These are phyloP conservation scores for Metroxylon sagu DNA, from an alignment of 176 grass and related monocot species.

Conservation along the genomic window DNA sequence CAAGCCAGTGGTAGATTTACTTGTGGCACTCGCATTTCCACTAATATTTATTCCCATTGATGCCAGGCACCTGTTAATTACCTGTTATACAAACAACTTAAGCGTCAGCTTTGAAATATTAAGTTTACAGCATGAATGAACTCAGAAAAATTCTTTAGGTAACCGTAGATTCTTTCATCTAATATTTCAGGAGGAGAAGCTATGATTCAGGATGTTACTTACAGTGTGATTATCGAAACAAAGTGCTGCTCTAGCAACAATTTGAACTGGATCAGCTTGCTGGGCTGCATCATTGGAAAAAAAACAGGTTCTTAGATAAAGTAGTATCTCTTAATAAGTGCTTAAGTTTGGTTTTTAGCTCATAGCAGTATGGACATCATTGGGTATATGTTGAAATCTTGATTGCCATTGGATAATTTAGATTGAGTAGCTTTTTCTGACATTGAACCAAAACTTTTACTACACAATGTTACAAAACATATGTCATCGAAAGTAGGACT, in stretches of 20 bases:
- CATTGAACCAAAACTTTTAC: no score
- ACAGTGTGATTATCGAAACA: slow-evolving; percentile 54
- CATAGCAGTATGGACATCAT: no score
- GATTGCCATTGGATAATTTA: no score
- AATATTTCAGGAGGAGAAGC: background rate
- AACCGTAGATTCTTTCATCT: background rate
- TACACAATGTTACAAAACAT: no score
- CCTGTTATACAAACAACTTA: slow-evolving; percentile 35
- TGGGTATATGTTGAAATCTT: no score
- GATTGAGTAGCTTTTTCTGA: no score
- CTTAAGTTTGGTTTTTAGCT: no score
- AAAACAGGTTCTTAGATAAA: background rate
- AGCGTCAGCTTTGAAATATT: background rate
- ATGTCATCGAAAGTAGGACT: no score
- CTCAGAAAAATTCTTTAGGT: no score
- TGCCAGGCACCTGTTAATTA: slow-evolving; percentile 55
- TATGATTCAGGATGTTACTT: background rate
- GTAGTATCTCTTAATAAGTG: no score
- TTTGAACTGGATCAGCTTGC: slow-evolving; percentile 46
- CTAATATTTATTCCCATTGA: slow-evolving; percentile 50
- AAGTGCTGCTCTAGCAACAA: slow-evolving; percentile 68
- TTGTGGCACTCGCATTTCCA: background rate
- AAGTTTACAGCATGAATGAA: background rate
- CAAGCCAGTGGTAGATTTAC: background rate
- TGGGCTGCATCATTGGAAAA: slow-evolving; percentile 32